Percentiles rank a stretch among this genome's conserved stretches.
phyloP scores from a whole-genome alignment of 2,329 filamentous ascomycete species.

The Ascochyta koolunga region DNA sequence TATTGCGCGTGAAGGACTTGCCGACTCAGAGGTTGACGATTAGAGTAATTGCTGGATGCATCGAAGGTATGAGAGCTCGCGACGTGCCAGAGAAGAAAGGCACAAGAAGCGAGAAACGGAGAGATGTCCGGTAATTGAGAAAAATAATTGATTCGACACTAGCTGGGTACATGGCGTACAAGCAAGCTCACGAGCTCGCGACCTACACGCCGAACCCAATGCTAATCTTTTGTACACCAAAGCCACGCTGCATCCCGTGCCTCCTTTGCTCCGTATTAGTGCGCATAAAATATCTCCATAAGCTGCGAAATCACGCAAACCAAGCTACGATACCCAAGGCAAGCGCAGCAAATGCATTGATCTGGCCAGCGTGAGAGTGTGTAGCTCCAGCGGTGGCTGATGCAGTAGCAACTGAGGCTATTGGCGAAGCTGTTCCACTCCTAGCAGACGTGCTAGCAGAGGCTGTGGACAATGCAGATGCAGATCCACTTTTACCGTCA shows the following conservation, averaged over 20 bases:
- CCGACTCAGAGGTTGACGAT: no score
- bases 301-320: constrained; percentile 5
- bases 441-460: constrained; percentile 1
- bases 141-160: background rate
- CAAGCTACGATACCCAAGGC: constrained; percentile 14
- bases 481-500: constrained; percentile 2
- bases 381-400: constrained; percentile 1
- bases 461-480: background rate
- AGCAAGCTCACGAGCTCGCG: background rate
- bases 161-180: background rate
- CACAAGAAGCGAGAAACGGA: background rate
- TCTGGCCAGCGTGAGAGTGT: background rate
- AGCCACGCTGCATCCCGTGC: background rate
- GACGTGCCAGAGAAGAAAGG: background rate
- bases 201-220: background rate
- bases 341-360: constrained; percentile 6
- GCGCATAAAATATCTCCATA: background rate
- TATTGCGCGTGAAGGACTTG: no score
- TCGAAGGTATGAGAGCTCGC: background rate
- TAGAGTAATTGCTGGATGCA: background rate
- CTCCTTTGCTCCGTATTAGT: no score
- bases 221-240: background rate
- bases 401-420: constrained; percentile 1
- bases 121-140: background rate
- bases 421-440: background rate